phyloP scores from a whole-genome alignment of 257 asterid genomes.

The Solanum infundibuliforme region DNA sequence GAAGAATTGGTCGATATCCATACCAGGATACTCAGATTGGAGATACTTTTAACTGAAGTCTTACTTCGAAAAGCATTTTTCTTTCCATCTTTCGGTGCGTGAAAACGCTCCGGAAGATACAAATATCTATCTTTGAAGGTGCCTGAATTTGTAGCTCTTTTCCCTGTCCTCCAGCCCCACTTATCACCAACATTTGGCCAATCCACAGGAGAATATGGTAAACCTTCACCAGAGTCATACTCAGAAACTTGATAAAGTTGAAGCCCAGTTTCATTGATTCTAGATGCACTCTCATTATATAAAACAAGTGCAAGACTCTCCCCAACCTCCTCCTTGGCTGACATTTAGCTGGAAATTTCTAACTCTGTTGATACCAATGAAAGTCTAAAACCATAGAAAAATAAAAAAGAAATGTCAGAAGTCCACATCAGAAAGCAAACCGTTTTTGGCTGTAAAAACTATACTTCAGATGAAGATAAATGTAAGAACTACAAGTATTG shows the following conservation, averaged over 20 bases:
- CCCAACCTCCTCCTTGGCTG: constrained; percentile 23
- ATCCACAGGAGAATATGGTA: constrained; percentile 76
- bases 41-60: constrained; percentile 43
- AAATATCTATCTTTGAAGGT: constrained; percentile 51
- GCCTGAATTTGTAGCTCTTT: constrained; percentile 38
- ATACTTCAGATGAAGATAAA: too few species aligned
- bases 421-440: too few species aligned
- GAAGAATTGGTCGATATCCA: constrained; percentile 41
- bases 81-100: background rate
- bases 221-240: constrained; percentile 54
- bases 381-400: background rate
- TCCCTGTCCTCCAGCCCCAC: constrained; percentile 81
- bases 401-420: background rate
- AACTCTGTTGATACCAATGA: background rate
- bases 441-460: too few species aligned
- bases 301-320: constrained; percentile 37
- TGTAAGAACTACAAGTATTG: too few species aligned
- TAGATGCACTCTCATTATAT: constrained; percentile 18
- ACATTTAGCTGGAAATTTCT: background rate
- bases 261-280: constrained; percentile 25
- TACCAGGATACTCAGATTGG: constrained; percentile 35
- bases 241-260: constrained; percentile 39
- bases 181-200: constrained; percentile 81
- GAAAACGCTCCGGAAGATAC: constrained; percentile 40
- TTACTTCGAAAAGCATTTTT: constrained; percentile 38